Conservation (phyloP, 176 grass and related monocot species). For the Oryza rufipogon region DNA sequence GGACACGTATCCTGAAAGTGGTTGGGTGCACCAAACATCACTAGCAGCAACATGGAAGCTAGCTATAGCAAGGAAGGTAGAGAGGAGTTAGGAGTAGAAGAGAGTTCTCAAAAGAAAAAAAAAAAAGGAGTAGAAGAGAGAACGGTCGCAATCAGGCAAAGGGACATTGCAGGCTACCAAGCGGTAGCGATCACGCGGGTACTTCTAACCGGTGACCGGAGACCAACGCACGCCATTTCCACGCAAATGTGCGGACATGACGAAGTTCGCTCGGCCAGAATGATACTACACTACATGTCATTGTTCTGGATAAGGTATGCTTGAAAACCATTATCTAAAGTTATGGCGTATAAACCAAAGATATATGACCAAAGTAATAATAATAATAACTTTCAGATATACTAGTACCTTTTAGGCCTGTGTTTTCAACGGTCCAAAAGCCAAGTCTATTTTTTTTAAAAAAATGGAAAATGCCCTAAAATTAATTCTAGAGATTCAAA, state of each 20-base stretch:
- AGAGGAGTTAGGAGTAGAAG: not conserved
- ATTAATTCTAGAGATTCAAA: too few species aligned
- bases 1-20: not conserved
- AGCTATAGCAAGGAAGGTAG: not conserved
- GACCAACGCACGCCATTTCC: not conserved
- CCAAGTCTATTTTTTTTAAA: too few species aligned
- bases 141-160: constrained; percentile 4
- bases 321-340: too few species aligned
- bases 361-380: too few species aligned
- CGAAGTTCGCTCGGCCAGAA: too few species aligned
- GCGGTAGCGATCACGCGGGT: not conserved
- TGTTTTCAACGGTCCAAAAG: too few species aligned
- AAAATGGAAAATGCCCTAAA: too few species aligned
- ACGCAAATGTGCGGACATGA: not conserved
- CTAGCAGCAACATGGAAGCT: constrained; percentile 14
- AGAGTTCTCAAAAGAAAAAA: not conserved
- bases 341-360: too few species aligned
- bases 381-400: too few species aligned
- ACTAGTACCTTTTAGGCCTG: too few species aligned
- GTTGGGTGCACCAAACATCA: constrained; percentile 37
- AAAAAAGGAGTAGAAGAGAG: constrained; percentile 1
- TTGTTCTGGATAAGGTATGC: too few species aligned
- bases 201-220: not conserved
- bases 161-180: not conserved
- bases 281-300: too few species aligned